Percentiles rank a stretch among this genome's conserved stretches.
Conservation (phyloP, 257 asterid species). For the Schizonepeta tenuifolia region DNA sequence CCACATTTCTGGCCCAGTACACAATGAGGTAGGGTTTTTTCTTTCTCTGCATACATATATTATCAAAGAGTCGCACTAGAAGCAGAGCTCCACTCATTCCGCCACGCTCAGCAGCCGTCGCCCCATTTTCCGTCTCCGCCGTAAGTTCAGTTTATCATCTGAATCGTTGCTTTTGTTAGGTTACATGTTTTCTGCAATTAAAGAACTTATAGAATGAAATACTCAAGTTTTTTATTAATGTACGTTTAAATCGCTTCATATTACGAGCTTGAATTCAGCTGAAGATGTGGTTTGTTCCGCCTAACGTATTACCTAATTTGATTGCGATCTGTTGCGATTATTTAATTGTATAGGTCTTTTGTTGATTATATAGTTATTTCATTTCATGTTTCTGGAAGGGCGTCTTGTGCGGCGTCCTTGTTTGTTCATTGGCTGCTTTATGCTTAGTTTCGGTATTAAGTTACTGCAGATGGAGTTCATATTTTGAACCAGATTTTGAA, state of each 20-base stretch:
- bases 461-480: neutral
- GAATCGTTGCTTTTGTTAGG: neutral
- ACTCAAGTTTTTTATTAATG: neutral
- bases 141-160: constrained; percentile 22
- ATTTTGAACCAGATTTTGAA: neutral
- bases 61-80: neutral
- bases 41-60: neutral
- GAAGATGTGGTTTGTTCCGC: neutral
- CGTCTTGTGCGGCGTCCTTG: neutral
- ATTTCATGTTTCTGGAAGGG: neutral
- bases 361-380: neutral
- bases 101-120: constrained; percentile 8
- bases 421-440: neutral
- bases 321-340: neutral
- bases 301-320: neutral
- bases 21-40: constrained; percentile 30
- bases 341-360: no score
- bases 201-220: neutral
- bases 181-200: neutral
- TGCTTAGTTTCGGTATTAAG: neutral
- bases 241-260: neutral
- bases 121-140: neutral
- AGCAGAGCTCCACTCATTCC: constrained; percentile 7
- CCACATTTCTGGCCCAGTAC: constrained; percentile 15
- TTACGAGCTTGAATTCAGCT: neutral